Percentiles rank a stretch among this genome's conserved stretches.
Evolutionary conservation across 2,329 filamentous ascomycete species (phyloP).

Genomic region (Trichoderma citrinoviride): DNA sequence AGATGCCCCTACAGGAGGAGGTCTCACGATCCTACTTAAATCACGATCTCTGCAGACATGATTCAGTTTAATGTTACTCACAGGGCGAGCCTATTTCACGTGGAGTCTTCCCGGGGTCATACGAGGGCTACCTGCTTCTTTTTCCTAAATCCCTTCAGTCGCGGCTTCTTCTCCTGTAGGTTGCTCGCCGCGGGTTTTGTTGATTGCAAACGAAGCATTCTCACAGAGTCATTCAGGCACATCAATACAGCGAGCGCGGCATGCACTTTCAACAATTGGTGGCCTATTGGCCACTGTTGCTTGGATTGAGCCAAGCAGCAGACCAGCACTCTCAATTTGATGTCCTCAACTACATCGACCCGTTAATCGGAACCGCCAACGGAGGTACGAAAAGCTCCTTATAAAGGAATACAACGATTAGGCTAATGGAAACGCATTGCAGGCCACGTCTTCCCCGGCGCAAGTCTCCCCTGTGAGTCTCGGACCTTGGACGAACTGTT

Average conservation of each 20-base stretch:
- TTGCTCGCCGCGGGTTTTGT: too few relatives aligned
- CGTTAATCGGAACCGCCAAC: conserved; percentile 58
- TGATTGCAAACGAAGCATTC: neutral
- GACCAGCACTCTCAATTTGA: conserved; percentile 7
- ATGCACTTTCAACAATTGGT: conserved; percentile 17
- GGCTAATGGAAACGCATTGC: neutral
- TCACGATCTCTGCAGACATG: neutral
- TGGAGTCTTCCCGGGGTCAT: neutral
- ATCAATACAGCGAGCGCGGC: neutral
- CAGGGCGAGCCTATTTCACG: neutral
- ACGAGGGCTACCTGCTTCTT: neutral
- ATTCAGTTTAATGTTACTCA: neutral
- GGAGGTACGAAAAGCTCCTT: conserved; percentile 41
- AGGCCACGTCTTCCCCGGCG: conserved; percentile 51
- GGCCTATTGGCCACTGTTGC: conserved; percentile 14
- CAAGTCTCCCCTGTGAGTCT: conserved; percentile 42
- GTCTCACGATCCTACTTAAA: conserved; percentile 6
- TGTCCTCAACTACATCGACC: conserved; percentile 47
- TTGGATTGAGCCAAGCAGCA: conserved; percentile 15
- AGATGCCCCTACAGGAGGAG: neutral
- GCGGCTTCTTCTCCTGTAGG: neutral
- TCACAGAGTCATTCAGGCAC: neutral
- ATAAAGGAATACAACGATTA: too few relatives aligned
- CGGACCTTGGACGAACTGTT: neutral
- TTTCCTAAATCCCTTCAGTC: neutral